These are phyloP conservation scores for Trichoderma hamatum DNA, from an alignment of 2,329 filamentous ascomycete species.

Conservation along the genomic window DNA sequence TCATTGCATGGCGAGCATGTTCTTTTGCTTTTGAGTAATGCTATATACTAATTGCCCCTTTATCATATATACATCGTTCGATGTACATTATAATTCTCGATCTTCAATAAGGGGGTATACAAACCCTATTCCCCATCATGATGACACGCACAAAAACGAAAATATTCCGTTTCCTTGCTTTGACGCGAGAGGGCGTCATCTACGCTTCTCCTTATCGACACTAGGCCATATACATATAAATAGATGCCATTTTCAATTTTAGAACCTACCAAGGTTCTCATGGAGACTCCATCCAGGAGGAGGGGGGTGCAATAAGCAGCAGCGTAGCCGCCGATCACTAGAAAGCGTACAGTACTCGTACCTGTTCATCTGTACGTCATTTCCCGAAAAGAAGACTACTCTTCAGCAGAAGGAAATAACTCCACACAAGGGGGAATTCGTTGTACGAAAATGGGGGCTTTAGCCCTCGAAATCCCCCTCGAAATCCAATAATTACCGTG, in stretches of 20 bases:
- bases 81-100: not conserved
- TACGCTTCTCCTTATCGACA: not conserved
- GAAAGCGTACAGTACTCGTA: constrained; percentile 4
- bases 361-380: constrained; percentile 24
- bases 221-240: constrained; percentile 21
- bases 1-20: not conserved
- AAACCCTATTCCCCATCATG: constrained; percentile 2
- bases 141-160: not conserved
- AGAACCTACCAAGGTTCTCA: not conserved
- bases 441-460: constrained; percentile 8
- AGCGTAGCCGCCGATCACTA: constrained; percentile 14
- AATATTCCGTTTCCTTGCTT: not conserved
- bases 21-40: not conserved
- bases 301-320: not conserved
- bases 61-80: not conserved
- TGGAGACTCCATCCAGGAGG: constrained; percentile 2
- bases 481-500: not conserved
- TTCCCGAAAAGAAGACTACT: not conserved
- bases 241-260: not conserved
- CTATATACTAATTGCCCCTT: not conserved
- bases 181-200: constrained; percentile 14
- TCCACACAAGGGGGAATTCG: not conserved
- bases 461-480: constrained; percentile 21
- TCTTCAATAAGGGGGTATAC: not conserved
- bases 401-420: not conserved